These are phyloP conservation scores for Cordyceps fumosorosea DNA, from an alignment of 2,329 filamentous ascomycete genomes.

Conservation along the genomic window DNA sequence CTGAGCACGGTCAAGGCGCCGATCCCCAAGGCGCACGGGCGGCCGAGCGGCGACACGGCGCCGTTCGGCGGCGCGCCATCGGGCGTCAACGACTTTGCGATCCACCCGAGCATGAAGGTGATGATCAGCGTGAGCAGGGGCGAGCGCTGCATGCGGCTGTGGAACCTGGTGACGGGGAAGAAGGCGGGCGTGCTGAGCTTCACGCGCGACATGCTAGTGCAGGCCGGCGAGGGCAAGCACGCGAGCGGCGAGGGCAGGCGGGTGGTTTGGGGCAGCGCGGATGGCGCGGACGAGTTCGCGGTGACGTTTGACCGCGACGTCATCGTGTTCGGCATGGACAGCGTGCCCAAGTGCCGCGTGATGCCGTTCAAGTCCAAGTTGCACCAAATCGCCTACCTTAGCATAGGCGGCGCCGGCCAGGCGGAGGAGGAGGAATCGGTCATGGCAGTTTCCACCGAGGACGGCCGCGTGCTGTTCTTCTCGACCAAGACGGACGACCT, in stretches of 20 bases:
- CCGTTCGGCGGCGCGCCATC: constrained; percentile 71
- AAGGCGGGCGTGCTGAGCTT: constrained; percentile 93
- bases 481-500: constrained; percentile 54
- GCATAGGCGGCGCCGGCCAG: constrained; percentile 34
- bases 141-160: constrained; percentile 85
- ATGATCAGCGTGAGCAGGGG: constrained; percentile 90
- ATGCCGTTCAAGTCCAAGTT: constrained; percentile 69
- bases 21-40: constrained; percentile 68
- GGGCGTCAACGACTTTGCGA: constrained; percentile 91
- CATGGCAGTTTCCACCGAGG: constrained; percentile 78
- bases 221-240: constrained; percentile 70
- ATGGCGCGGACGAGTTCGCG: constrained; percentile 72
- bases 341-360: constrained; percentile 68
- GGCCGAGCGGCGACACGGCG: constrained; percentile 86
- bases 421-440: constrained; percentile 34
- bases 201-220: constrained; percentile 61
- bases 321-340: constrained; percentile 83
- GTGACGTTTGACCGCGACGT: constrained; percentile 83
- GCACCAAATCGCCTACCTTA: constrained; percentile 71
- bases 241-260: constrained; percentile 74
- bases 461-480: constrained; percentile 81
- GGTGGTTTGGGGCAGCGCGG: constrained; percentile 71
- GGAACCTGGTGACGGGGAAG: constrained; percentile 95
- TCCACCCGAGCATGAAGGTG: constrained; percentile 93
- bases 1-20: constrained; percentile 86